phyloP scores from a whole-genome alignment of 2,329 filamentous ascomycete genomes.

The Dothidotthia symphoricarpi region DNA sequence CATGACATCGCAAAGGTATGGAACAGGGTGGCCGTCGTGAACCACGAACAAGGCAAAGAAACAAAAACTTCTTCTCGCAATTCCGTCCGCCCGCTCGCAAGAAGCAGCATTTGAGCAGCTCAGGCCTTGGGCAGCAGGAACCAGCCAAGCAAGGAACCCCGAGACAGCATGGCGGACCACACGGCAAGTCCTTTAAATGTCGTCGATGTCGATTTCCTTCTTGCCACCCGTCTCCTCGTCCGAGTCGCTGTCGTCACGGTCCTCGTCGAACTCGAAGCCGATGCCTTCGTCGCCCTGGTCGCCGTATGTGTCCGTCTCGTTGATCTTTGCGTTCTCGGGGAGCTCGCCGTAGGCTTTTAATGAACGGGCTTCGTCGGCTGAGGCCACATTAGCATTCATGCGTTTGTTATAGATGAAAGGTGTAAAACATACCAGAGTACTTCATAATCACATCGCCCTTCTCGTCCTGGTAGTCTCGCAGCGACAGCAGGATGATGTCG shows the following conservation, averaged over 20 bases:
- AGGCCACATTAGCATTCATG: slow-evolving; percentile 81
- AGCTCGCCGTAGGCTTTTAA: slow-evolving; percentile 97
- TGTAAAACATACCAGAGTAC: slow-evolving; percentile 54
- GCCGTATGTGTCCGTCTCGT: slow-evolving; percentile 94
- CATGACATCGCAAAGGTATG: not conserved
- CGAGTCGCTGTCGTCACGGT: slow-evolving; percentile 60
- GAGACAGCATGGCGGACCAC: slow-evolving; percentile 42
- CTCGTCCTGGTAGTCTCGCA: slow-evolving; percentile 91
- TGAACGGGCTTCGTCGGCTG: slow-evolving; percentile 80
- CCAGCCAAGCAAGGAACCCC: slow-evolving; percentile 14
- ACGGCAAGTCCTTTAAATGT: slow-evolving; percentile 61
- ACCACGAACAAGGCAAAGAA: no score
- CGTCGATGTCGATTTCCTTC: slow-evolving; percentile 91
- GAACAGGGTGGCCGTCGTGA: no score
- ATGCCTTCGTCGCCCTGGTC: slow-evolving; percentile 89
- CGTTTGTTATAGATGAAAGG: slow-evolving; percentile 46
- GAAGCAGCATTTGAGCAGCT: slow-evolving; percentile 43
- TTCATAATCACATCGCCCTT: slow-evolving; percentile 94
- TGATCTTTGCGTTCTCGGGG: slow-evolving; percentile 98
- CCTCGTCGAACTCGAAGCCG: slow-evolving; percentile 99
- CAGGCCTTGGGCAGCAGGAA: slow-evolving; percentile 19
- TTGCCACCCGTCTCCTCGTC: slow-evolving; percentile 58
- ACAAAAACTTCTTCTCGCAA: slow-evolving; percentile 4
- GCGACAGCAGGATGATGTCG: slow-evolving; percentile 68
- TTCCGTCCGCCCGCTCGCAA: slow-evolving; percentile 40